Evolutionary conservation across 768 basidiomycete genomes (phyloP), one percentile per base, ranked within the genome.

Genomic region (Mycena polygramma): DNA sequence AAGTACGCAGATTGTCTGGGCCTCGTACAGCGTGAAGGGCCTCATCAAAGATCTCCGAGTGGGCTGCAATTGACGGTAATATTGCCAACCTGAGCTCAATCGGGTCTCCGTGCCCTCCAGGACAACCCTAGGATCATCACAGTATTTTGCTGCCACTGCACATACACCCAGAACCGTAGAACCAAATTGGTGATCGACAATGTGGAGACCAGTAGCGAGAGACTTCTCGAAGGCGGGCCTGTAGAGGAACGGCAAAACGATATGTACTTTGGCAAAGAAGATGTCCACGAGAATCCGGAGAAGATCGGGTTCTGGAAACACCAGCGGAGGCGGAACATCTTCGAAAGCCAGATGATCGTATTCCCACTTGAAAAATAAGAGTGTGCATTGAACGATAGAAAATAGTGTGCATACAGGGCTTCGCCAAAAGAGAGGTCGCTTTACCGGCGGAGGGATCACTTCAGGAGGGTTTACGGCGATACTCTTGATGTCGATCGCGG

Each of bases 11-110:
- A 85, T 84, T 8, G 81, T 81, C 75, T 92, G 91, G 49, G 92
- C 78, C 68, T 91, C 91, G 77, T 86, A 86, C 66, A 92, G 75
- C 13, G 83, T 76, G 1, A 90, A 87, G 3, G 86, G 82, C 0
- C 82, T 80, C 17, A 89, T 79, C 49, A 89, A 77, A 0, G 82
- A 82, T 75, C 83, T 84, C 46, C 85, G 85, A 58, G 87, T 82
- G 73, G 84, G 83, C 60, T 87, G 81, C 15, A 91, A 82, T 73
- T 87, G 85, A n/a, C 79, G 75, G 64, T 84, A 83, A 69, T 81
- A 88, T 59, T 79, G 79, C 84, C 84, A 87, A 0, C 85, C 85
- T 5, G 81, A 77, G 13, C 82, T 81, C 22, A 81, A 77, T 39
- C 83, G 77, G n/a, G 79, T 73, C 51, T 75, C 82, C 15, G 72